A percentile compares a stretch with the other conserved stretches of the same genome.
Conservation (phyloP, 2,329 filamentous ascomycete species). For the Cadophora sp. region DNA sequence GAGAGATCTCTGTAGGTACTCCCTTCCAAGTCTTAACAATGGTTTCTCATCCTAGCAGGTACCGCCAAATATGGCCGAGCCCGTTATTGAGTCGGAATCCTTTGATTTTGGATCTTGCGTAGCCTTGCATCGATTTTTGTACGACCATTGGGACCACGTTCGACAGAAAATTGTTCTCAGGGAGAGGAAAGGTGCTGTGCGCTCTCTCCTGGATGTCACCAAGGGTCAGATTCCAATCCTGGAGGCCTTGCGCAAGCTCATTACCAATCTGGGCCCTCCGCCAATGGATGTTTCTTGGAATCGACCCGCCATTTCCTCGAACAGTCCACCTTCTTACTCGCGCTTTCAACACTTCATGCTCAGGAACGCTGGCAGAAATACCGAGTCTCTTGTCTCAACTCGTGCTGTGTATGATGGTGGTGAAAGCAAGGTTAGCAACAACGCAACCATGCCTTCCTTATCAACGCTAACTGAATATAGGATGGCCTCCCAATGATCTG, state of each 20-base stretch:
- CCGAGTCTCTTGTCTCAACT: conserved; percentile 68
- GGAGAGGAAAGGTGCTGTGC: conserved; percentile 63
- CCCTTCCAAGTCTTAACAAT: background rate
- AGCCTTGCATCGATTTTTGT: conserved; percentile 71
- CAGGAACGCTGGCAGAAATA: conserved; percentile 69
- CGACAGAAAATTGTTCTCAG: conserved; percentile 67
- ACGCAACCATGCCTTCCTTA: background rate
- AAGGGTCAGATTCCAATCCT: conserved; percentile 63
- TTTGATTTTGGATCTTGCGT: conserved; percentile 77
- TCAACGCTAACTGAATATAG: conserved; percentile 45
- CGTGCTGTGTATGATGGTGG: conserved; percentile 74
- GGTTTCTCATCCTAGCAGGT: conserved; percentile 47
- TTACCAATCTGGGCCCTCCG: conserved; percentile 71
- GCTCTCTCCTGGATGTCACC: conserved; percentile 59
- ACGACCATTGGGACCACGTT: conserved; percentile 75
- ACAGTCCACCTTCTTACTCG: conserved; percentile 69
- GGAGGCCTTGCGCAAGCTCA: conserved; percentile 65
- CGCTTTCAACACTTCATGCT: conserved; percentile 78
- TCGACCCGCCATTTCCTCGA: conserved; percentile 67
- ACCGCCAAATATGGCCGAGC: conserved; percentile 55
- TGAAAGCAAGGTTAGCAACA: conserved; percentile 63
- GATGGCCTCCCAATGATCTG: conserved; percentile 74
- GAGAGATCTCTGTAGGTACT: conserved; percentile 68
- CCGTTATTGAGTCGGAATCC: conserved; percentile 54
- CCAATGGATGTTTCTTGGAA: conserved; percentile 75